Evolutionary conservation across 495 filamentous ascomycete genomes (phyloP).

Genomic region (Penicillium herquei): DNA sequence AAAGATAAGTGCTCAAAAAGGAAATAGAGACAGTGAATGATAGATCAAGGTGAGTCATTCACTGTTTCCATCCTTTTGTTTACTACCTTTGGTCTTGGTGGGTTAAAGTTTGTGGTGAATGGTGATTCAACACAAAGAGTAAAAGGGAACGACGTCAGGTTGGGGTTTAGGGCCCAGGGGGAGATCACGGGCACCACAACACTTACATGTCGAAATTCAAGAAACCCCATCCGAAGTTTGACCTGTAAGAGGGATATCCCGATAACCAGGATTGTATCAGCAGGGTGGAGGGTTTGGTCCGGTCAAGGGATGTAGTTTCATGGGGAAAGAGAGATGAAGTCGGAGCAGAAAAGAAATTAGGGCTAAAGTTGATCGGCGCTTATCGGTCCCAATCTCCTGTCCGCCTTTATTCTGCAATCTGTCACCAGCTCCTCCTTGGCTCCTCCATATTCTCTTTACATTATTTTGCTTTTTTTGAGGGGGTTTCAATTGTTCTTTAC

Average conservation of each 20-base stretch:
- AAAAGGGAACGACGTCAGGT: conserved; percentile 19
- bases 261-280: background rate
- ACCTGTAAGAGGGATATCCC: background rate
- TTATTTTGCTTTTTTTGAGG: background rate
- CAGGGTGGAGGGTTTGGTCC: background rate
- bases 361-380: conserved; percentile 32
- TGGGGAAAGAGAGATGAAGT: conserved; percentile 15
- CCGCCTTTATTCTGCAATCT: conserved; percentile 33
- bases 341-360: conserved; percentile 34
- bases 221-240: too few relatives aligned
- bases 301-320: background rate
- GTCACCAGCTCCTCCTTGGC: conserved; percentile 14
- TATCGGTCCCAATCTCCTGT: conserved; percentile 22
- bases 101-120: background rate
- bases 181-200: background rate
- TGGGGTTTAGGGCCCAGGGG: conserved; percentile 20
- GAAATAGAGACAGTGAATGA: background rate
- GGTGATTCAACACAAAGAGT: background rate
- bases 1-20: too few relatives aligned
- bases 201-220: conserved; percentile 15
- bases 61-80: too few relatives aligned
- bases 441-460: conserved; percentile 7
- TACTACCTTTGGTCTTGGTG: too few relatives aligned
- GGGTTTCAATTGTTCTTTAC: conserved; percentile 15
- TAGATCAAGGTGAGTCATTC: background rate